Conservation (phyloP, 805 yeast genomes). For the Sugiyamaella americana region DNA sequence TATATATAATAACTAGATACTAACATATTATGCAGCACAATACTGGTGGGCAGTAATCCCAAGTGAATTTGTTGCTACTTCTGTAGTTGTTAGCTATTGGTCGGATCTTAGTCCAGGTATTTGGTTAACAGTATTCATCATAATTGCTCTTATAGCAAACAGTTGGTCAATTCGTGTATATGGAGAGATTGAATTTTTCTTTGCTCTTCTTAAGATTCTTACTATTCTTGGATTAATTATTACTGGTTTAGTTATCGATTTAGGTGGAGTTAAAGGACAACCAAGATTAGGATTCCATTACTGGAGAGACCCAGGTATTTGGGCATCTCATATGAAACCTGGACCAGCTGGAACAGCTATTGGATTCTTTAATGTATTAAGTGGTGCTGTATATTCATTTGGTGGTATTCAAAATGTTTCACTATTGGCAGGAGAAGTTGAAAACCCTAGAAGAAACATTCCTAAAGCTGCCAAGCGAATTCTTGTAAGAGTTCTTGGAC, state of each 20-base stretch:
- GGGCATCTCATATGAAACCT: conserved; percentile 38
- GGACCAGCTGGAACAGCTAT: conserved; percentile 40
- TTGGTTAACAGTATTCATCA: conserved; percentile 47
- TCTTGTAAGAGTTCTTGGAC: conserved; percentile 60
- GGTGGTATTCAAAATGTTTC: conserved; percentile 67
- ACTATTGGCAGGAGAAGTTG: conserved; percentile 67
- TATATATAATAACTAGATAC: too few relatives aligned
- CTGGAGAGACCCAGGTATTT: conserved; percentile 68
- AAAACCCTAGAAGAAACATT: conserved; percentile 59
- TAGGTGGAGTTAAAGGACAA: conserved; percentile 71
- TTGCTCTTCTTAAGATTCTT: conserved; percentile 57
- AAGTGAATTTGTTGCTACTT: conserved; percentile 59
- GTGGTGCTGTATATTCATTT: conserved; percentile 62
- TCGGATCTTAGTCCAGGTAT: conserved; percentile 43
- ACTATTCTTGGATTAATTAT: conserved; percentile 64
- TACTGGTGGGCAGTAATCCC: conserved; percentile 54
- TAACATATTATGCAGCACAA: too few relatives aligned
- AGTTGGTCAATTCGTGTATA: conserved; percentile 42
- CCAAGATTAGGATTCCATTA: conserved; percentile 68
- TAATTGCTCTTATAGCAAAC: conserved; percentile 39
- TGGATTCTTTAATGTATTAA: conserved; percentile 55
- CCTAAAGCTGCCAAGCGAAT: conserved; percentile 69
- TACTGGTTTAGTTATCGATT: conserved; percentile 53
- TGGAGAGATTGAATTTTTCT: conserved; percentile 46
- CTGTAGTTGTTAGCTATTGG: conserved; percentile 52